A percentile compares a stretch with the other conserved stretches of the same genome.
phyloP scores from a whole-genome alignment of 163 green algal genomes.

The Chlorella variabilis region DNA sequence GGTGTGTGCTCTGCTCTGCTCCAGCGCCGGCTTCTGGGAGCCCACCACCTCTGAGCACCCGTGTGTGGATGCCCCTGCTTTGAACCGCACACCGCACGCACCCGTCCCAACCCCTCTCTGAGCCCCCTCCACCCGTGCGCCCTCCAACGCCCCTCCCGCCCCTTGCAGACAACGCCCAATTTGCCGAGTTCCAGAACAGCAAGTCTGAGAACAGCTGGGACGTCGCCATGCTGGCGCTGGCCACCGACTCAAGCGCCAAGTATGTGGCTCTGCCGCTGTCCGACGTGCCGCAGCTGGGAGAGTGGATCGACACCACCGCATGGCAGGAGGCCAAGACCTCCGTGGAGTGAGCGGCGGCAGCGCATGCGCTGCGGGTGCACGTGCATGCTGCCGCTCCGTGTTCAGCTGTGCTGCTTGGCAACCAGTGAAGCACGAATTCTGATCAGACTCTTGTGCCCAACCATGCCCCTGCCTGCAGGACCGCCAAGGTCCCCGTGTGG shows the following conservation, averaged over 20 bases:
- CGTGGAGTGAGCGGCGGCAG: constrained; percentile 1
- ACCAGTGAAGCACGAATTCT: no score
- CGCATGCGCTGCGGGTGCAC: background rate
- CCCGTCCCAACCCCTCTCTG: no score
- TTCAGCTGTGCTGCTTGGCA: no score
- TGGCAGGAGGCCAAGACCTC: background rate
- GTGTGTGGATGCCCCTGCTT: no score
- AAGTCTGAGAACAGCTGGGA: constrained; percentile 9
- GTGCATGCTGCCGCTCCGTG: background rate
- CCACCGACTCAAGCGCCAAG: background rate
- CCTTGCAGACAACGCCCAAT: constrained; percentile 4
- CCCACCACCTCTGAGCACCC: no score
- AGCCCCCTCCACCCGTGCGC: no score
- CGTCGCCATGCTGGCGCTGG: constrained; percentile 22
- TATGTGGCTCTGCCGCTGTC: constrained; percentile 4
- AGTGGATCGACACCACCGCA: constrained; percentile 5
- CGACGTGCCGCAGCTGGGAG: background rate
- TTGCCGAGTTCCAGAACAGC: background rate
- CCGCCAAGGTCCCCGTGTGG: constrained; percentile 13
- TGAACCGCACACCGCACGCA: no score
- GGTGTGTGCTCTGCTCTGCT: no score
- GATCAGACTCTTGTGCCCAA: no score
- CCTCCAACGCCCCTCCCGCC: background rate
- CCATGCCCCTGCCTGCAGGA: no score
- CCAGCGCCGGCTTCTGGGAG: no score